Evolutionary conservation across 2,329 filamentous ascomycete genomes (phyloP).

Genomic region (Coleophoma cylindrospora): DNA sequence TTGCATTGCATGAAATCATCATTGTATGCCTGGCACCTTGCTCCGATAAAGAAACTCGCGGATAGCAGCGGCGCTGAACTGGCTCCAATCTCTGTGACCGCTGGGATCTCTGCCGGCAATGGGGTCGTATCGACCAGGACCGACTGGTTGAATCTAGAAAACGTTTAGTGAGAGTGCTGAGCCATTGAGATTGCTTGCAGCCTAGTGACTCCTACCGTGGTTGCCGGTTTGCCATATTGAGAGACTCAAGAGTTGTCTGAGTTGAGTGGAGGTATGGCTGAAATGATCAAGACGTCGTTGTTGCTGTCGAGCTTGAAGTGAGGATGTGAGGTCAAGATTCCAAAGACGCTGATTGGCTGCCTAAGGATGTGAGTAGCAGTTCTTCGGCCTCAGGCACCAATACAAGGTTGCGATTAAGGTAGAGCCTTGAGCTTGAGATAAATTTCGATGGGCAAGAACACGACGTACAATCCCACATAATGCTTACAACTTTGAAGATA

Average conservation of each 20-base stretch:
- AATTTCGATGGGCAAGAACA: neutral
- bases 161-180: no score
- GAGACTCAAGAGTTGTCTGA: slow-evolving; percentile 7
- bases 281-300: slow-evolving; percentile 16
- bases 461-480: no score
- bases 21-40: slow-evolving; percentile 90
- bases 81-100: slow-evolving; percentile 88
- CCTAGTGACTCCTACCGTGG: slow-evolving; percentile 14
- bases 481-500: no score
- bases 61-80: slow-evolving; percentile 89
- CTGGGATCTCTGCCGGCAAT: slow-evolving; percentile 84
- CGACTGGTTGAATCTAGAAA: slow-evolving; percentile 83
- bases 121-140: slow-evolving; percentile 94
- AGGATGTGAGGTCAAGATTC: slow-evolving; percentile 14
- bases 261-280: slow-evolving; percentile 29
- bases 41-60: slow-evolving; percentile 94
- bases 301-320: slow-evolving; percentile 21
- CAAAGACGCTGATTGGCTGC: slow-evolving; percentile 16
- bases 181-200: no score
- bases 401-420: no score
- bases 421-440: neutral
- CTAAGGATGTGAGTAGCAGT: slow-evolving; percentile 8
- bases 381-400: no score
- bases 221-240: slow-evolving; percentile 24
- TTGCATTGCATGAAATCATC: slow-evolving; percentile 99